Evolutionary conservation across 2,329 filamentous ascomycete species (phyloP).

Genomic region (Fonsecaea nubica): DNA sequence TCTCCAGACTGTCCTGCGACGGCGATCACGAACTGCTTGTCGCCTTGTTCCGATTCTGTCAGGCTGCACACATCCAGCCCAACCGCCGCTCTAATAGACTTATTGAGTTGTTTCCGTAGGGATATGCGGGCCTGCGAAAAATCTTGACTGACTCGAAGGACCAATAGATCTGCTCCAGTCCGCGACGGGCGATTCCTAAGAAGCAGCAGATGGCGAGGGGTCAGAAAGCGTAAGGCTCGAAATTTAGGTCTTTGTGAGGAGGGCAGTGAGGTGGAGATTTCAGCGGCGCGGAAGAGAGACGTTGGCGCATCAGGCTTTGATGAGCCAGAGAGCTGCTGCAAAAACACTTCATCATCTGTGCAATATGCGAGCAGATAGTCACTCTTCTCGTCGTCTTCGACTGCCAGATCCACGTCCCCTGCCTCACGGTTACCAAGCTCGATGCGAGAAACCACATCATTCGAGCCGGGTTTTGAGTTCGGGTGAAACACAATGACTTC

Average conservation of each 20-base stretch:
- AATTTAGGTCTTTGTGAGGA: slow-evolving; percentile 55
- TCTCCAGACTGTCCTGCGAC: slow-evolving; percentile 69
- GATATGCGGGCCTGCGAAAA: slow-evolving; percentile 46
- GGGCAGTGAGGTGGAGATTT: slow-evolving; percentile 33
- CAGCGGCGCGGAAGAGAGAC: slow-evolving; percentile 31
- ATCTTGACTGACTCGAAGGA: slow-evolving; percentile 35
- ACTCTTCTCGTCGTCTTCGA: slow-evolving; percentile 23
- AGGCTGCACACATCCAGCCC: slow-evolving; percentile 79
- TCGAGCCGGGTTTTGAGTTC: slow-evolving; percentile 60
- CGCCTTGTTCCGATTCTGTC: slow-evolving; percentile 62
- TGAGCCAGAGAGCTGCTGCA: slow-evolving; percentile 64
- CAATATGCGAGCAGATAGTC: slow-evolving; percentile 78
- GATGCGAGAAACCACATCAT: slow-evolving; percentile 63
- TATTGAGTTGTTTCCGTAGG: slow-evolving; percentile 66
- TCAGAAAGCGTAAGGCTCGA: slow-evolving; percentile 50
- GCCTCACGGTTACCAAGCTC: slow-evolving; percentile 59
- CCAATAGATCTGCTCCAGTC: slow-evolving; percentile 46
- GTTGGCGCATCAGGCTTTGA: slow-evolving; percentile 47
- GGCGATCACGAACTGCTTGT: slow-evolving; percentile 79
- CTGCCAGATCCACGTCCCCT: slow-evolving; percentile 43
- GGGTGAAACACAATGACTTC: slow-evolving; percentile 80
- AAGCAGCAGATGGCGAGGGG: slow-evolving; percentile 59
- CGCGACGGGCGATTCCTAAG: slow-evolving; percentile 62
- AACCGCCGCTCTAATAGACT: slow-evolving; percentile 73
- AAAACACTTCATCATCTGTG: slow-evolving; percentile 75